Conservation (phyloP, 371 early-diverging fungal species). For the Saksenaea oblongispora region DNA sequence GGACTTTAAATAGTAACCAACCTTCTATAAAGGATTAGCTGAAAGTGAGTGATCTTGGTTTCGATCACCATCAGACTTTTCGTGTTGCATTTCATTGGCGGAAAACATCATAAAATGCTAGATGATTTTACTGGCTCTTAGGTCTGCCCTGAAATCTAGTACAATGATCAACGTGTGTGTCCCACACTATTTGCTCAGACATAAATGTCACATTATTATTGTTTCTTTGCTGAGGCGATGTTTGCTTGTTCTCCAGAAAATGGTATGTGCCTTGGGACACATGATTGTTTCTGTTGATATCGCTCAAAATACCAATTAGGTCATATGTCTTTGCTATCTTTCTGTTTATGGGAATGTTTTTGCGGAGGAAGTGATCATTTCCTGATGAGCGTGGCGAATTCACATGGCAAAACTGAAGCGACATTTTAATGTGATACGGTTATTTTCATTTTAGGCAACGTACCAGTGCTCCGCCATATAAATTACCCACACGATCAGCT, state of each 20-base stretch:
- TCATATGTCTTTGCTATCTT: neutral
- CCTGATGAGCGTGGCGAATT: neutral
- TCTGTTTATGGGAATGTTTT: slow-evolving; percentile 1
- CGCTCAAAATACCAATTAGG: neutral
- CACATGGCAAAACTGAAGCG: neutral
- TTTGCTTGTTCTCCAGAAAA: neutral
- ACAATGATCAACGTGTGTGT: neutral
- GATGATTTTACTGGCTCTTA: too few relatives aligned
- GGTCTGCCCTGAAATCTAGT: too few relatives aligned
- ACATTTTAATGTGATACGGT: neutral
- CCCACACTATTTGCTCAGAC: neutral
- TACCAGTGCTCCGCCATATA: neutral
- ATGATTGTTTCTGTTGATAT: neutral
- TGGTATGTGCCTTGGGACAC: neutral
- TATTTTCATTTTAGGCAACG: neutral
- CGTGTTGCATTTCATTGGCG: too few relatives aligned
- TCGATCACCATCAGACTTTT: too few relatives aligned
- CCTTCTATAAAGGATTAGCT: too few relatives aligned
- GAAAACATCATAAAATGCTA: too few relatives aligned
- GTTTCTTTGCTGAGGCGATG: neutral
- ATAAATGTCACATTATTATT: slow-evolving; percentile 1
- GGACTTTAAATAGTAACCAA: too few relatives aligned
- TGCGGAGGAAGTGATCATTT: neutral
- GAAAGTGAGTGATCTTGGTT: too few relatives aligned
- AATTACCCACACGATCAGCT: neutral